Conservation (phyloP, 257 asterid species). For the Catharanthus roseus region DNA sequence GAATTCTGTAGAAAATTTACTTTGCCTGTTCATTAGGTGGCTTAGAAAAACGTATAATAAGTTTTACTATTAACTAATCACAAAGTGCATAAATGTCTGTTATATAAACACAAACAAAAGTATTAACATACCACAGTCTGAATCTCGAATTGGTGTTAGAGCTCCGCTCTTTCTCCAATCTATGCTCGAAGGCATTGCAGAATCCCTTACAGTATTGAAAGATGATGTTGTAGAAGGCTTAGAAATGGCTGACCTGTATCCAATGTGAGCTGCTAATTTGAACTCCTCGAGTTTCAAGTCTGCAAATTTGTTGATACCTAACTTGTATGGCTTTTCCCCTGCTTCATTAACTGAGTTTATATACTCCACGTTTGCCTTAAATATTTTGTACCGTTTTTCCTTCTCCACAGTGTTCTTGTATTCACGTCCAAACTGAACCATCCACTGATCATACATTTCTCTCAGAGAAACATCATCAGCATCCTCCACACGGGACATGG, state of each 20-base stretch:
- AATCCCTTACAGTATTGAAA: conserved; percentile 5
- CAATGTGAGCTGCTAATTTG: conserved; percentile 15
- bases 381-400: conserved; percentile 25
- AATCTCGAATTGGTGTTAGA: conserved; percentile 19
- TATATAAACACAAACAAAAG: too few relatives aligned
- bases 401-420: conserved; percentile 30
- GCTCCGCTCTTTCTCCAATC: conserved; percentile 21
- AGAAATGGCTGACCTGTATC: conserved; percentile 4
- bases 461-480: conserved; percentile 10
- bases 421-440: conserved; percentile 8
- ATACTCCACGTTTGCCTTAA: conserved; percentile 32
- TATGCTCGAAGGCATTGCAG: conserved; percentile 11
- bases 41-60: too few relatives aligned
- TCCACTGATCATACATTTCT: conserved; percentile 18
- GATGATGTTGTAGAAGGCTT: background rate
- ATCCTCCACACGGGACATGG: conserved; percentile 3
- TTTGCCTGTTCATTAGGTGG: too few relatives aligned
- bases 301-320: conserved; percentile 33
- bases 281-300: conserved; percentile 39
- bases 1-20: too few relatives aligned
- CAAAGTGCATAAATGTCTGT: too few relatives aligned
- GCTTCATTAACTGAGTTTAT: conserved; percentile 30
- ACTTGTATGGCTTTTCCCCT: conserved; percentile 26
- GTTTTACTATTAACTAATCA: too few relatives aligned
- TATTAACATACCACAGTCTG: conserved; percentile 57